phyloP scores from a whole-genome alignment of 108 stramenopile genomes.

The Cyclotella kingstonii region DNA sequence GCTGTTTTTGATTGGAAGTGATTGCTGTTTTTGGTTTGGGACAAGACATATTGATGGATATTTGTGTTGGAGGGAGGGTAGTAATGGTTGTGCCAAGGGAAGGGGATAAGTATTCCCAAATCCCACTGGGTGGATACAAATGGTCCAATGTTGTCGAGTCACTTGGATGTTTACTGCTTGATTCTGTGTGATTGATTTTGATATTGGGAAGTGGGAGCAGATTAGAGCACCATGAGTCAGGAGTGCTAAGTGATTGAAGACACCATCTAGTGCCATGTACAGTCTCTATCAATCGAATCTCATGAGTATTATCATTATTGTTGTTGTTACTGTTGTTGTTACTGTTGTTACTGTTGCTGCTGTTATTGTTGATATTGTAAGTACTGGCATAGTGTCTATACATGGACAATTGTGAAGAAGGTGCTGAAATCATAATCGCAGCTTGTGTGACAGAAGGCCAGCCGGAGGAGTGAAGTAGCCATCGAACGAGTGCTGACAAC shows the following conservation, averaged over 20 bases:
- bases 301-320: no score
- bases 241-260: slow-evolving; percentile 2
- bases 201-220: slow-evolving; percentile 2
- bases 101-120: slow-evolving; percentile 6
- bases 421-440: slow-evolving; percentile 18
- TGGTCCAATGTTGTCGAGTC: neutral
- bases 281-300: slow-evolving; percentile 22
- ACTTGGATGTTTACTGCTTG: neutral
- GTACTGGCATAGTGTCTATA: neutral
- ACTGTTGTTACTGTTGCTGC: no score
- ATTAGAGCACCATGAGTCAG: slow-evolving; percentile 24
- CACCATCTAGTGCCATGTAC: slow-evolving; percentile 17
- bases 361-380: neutral
- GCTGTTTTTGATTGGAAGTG: neutral
- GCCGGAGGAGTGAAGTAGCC: neutral
- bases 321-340: no score
- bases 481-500: neutral
- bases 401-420: slow-evolving; percentile 19
- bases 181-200: neutral
- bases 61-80: neutral
- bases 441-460: slow-evolving; percentile 38
- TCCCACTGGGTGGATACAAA: slow-evolving; percentile 30
- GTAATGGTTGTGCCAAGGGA: slow-evolving; percentile 25
- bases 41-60: slow-evolving; percentile 1
- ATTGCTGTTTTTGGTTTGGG: no score